Conservation (phyloP, 148 eudicot genomes). For the Camellia granthamiana region DNA sequence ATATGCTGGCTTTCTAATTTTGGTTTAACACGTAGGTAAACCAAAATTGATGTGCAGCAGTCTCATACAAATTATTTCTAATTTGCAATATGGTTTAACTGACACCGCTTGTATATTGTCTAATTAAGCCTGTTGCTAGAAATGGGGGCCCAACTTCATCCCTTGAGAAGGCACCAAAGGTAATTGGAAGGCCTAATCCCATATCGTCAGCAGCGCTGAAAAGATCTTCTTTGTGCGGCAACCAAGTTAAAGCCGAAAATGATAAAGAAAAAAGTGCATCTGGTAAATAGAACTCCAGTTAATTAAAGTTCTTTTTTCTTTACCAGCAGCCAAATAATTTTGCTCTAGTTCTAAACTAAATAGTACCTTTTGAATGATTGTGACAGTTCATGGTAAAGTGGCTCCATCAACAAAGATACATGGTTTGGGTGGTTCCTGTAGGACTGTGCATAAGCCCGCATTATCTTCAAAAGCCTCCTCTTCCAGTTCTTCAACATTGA, state of each 20-base stretch:
- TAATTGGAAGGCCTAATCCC: slow-evolving; percentile 30
- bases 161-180: slow-evolving; percentile 41
- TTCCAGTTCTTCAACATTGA: slow-evolving; percentile 39
- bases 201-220: slow-evolving; percentile 35
- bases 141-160: slow-evolving; percentile 35
- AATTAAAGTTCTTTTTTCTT: background rate
- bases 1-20: background rate
- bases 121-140: slow-evolving; percentile 39
- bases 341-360: background rate
- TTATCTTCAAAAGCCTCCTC: slow-evolving; percentile 36
- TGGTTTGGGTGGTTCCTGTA: slow-evolving; percentile 34
- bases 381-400: slow-evolving; percentile 43
- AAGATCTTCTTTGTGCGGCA: slow-evolving; percentile 45
- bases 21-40: background rate
- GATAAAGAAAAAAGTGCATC: slow-evolving; percentile 32
- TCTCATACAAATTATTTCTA: background rate
- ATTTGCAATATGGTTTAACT: slow-evolving; percentile 14
- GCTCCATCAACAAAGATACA: slow-evolving; percentile 29
- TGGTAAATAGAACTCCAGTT: slow-evolving; percentile 22
- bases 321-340: background rate
- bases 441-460: slow-evolving; percentile 42
- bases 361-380: slow-evolving; percentile 15
- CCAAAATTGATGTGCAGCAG: background rate
- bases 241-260: slow-evolving; percentile 47
- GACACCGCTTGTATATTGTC: slow-evolving; percentile 17